Conservation (phyloP, 2,329 filamentous ascomycete genomes). For the Aureobasidium sp. region DNA sequence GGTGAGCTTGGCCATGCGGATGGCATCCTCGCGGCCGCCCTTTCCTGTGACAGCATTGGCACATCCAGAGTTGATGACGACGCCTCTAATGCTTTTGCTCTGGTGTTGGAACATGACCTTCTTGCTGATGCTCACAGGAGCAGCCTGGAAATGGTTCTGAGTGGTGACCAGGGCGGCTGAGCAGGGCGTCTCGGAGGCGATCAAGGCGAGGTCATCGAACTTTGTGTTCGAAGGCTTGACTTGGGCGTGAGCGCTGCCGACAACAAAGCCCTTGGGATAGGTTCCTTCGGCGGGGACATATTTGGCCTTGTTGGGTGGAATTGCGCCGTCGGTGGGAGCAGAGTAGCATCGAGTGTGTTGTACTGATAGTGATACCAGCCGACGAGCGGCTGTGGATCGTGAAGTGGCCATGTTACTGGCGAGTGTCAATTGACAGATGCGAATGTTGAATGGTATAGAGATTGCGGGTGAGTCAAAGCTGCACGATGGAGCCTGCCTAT, state of each 20-base stretch:
- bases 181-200: slow-evolving; percentile 80
- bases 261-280: slow-evolving; percentile 85
- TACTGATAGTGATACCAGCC: slow-evolving; percentile 21
- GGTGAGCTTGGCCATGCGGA: slow-evolving; percentile 71
- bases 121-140: slow-evolving; percentile 80
- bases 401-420: slow-evolving; percentile 4
- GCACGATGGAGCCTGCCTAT: not conserved
- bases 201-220: slow-evolving; percentile 82
- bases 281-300: slow-evolving; percentile 79
- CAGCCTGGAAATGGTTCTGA: slow-evolving; percentile 96
- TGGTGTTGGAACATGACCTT: slow-evolving; percentile 54
- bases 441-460: not conserved
- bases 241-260: slow-evolving; percentile 81
- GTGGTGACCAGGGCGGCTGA: slow-evolving; percentile 85
- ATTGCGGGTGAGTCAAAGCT: not conserved
- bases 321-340: slow-evolving; percentile 49
- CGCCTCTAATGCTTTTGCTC: slow-evolving; percentile 66
- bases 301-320: slow-evolving; percentile 78
- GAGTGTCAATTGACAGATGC: not conserved
- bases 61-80: slow-evolving; percentile 92
- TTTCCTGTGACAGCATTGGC: slow-evolving; percentile 95
- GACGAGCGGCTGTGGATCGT: slow-evolving; percentile 17
- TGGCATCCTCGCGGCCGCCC: slow-evolving; percentile 81
- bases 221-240: slow-evolving; percentile 90
- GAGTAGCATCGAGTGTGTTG: slow-evolving; percentile 49